A percentile compares a stretch with the other conserved stretches of the same genome.
These are phyloP conservation scores for Chrysoporthe puriensis DNA, from an alignment of 2,329 filamentous ascomycete species.

Conservation along the genomic window DNA sequence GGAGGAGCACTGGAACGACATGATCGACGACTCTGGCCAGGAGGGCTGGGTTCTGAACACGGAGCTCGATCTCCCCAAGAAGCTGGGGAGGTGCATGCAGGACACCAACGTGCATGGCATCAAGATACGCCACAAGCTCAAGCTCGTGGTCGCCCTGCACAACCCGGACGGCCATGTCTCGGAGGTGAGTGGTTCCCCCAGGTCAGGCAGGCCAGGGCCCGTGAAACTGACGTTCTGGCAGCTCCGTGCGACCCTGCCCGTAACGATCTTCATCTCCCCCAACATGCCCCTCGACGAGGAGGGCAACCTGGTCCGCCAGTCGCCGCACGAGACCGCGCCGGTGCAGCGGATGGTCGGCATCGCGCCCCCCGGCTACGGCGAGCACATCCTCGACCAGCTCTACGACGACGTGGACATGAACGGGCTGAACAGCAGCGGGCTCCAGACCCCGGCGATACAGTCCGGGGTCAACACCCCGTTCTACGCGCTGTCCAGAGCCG, in stretches of 20 bases:
- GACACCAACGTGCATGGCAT: slow-evolving; percentile 88
- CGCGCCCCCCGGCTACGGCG: slow-evolving; percentile 90
- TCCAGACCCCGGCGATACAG: slow-evolving; percentile 70
- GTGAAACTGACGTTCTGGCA: slow-evolving; percentile 39
- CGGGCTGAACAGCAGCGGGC: slow-evolving; percentile 56
- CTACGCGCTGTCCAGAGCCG: slow-evolving; percentile 70
- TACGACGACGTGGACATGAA: slow-evolving; percentile 84
- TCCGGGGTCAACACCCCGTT: slow-evolving; percentile 84
- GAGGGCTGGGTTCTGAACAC: slow-evolving; percentile 67
- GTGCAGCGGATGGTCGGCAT: slow-evolving; percentile 63
- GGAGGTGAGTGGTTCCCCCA: slow-evolving; percentile 60
- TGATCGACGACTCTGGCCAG: slow-evolving; percentile 69
- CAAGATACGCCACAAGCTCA: slow-evolving; percentile 90
- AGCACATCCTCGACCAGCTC: slow-evolving; percentile 86
- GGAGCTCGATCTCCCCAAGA: slow-evolving; percentile 75
- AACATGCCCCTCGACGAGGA: slow-evolving; percentile 88
- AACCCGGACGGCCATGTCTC: slow-evolving; percentile 96
- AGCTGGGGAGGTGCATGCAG: slow-evolving; percentile 81
- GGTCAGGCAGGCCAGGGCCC: background rate
- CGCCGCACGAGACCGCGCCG: slow-evolving; percentile 53
- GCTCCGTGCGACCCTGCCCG: slow-evolving; percentile 86
- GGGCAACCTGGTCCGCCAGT: slow-evolving; percentile 73
- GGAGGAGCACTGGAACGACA: slow-evolving; percentile 68
- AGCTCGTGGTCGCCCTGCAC: slow-evolving; percentile 85
- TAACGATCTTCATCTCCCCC: slow-evolving; percentile 94